Evolutionary conservation across 441 rosid species (phyloP).

Genomic region (Dalechampia spathulata): DNA sequence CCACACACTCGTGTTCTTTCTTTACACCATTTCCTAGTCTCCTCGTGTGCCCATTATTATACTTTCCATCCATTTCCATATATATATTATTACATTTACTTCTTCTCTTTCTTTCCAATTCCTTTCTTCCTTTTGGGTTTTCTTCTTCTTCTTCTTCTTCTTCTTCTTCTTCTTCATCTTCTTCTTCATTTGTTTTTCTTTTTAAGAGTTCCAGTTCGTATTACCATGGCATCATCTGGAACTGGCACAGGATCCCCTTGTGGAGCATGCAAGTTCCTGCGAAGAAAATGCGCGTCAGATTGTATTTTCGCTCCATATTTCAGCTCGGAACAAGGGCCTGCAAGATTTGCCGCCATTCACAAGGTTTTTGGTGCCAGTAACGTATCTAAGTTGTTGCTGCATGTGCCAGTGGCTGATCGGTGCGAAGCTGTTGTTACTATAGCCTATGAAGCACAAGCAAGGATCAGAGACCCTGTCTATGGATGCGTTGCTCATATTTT

Average conservation of each 20-base stretch:
- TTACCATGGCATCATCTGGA: constrained; percentile 48
- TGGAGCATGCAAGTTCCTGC: constrained; percentile 91
- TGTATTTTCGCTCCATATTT: constrained; percentile 92
- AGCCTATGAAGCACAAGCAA: constrained; percentile 92
- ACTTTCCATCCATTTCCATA: too few species aligned
- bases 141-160: too few species aligned
- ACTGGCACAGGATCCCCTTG: constrained; percentile 62
- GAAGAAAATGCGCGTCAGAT: constrained; percentile 81
- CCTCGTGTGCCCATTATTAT: constrained; percentile 83
- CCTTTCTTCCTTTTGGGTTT: too few species aligned
- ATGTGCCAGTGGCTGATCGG: constrained; percentile 74
- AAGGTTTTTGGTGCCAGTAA: constrained; percentile 95
- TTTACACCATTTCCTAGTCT: constrained; percentile 58
- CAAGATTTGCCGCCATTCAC: constrained; percentile 84
- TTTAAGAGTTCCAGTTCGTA: too few species aligned
- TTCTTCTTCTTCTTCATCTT: too few species aligned
- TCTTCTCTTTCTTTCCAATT: not conserved
- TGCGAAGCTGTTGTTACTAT: constrained; percentile 89
- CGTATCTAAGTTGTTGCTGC: constrained; percentile 69
- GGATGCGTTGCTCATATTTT: constrained; percentile 90
- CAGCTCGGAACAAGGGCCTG: constrained; percentile 81
- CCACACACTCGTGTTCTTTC: constrained; percentile 17
- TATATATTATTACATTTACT: too few species aligned
- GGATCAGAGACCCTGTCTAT: constrained; percentile 87
- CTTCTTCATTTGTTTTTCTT: too few species aligned